Evolutionary conservation across 192 early-diverging fungal genomes (phyloP).

Genomic region (Dimargaris xerosporica): DNA sequence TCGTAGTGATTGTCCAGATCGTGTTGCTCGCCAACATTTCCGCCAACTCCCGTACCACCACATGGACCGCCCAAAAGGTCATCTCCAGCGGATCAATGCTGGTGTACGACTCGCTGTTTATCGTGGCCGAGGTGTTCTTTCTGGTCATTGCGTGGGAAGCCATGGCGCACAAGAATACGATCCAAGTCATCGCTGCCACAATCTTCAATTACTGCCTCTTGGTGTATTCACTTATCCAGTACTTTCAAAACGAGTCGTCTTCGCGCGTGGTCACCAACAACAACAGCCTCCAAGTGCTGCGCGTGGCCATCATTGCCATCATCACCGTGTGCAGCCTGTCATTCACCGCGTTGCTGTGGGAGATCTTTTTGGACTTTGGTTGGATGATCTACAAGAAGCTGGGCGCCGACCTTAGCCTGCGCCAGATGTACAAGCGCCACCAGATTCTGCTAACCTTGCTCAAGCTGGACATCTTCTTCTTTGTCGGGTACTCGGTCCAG

Average conservation of each 20-base stretch:
- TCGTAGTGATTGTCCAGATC: conserved; percentile 3
- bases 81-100: no score
- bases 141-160: conserved; percentile 25
- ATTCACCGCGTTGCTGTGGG: conserved; percentile 37
- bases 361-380: conserved; percentile 29
- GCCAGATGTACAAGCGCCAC: conserved; percentile 25
- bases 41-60: conserved; percentile 12
- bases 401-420: conserved; percentile 26
- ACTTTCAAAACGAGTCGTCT: background rate
- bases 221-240: background rate
- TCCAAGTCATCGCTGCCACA: conserved; percentile 25
- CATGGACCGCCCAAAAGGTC: no score
- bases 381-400: conserved; percentile 29
- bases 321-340: conserved; percentile 31
- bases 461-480: conserved; percentile 18
- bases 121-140: conserved; percentile 24
- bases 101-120: conserved; percentile 29
- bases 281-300: no score
- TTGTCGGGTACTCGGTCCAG: conserved; percentile 26
- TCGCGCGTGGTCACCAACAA: background rate
- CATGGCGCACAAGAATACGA: conserved; percentile 20
- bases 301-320: conserved; percentile 20
- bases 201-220: conserved; percentile 21
- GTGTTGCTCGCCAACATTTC: background rate
- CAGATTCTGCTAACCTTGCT: conserved; percentile 22